Base-by-base conservation (phyloP, 768 basidiomycete genomes). In the Gelatoporia subvermispora region DNA sequence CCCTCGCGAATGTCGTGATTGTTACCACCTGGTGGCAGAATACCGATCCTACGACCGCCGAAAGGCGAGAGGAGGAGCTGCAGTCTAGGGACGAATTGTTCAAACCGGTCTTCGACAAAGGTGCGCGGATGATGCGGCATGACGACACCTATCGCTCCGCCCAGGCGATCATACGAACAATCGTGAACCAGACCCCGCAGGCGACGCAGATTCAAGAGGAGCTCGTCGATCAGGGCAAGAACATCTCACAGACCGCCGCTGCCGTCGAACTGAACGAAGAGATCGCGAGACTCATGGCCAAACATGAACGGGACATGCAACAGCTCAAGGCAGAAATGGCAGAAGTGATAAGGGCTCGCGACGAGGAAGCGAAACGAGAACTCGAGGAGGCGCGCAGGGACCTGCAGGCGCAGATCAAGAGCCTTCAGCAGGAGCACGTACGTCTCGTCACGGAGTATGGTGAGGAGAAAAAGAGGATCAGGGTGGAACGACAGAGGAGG, bases 231-330 rank as follows among this genome's bases (percentile, higher is more conserved):
- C 17, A 47, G 35, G 3, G 50, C 15, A 50, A 43, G 34, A 24
- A 41, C 21, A 43, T 54, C 22, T 13, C 23, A 2, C 24, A 54
- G 28, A 54, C 53, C 15, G 36, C 22, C 8, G 53, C 49, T 9
- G 43, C 44, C 16, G 15, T 41, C 4, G 49, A 50, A 22, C 53
- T 54, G 18, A 69, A 68, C 43, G 68, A 70, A 16, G 78, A 78
- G 24, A 57, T 78, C 2, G 68, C 70, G 48, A 72, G 72, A 47
- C 75, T 76, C 59, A 68, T 72, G 22, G 60, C 69, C 43, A 65
- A 69, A 23, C 73, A 77, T 50, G 65, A 72, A 28, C 63, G 69
- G 17, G 80, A 82, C 55, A 63, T 80, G 56, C 62, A 65, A 35
- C 63, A 62, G 3, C 64, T 84, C 17, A 66, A 72, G 31, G 43